Evolutionary conservation across 1,284 basidiomycete species (phyloP), one percentile per base, ranked within the genome.

Genomic region (Afroboletus lepidellus): DNA sequence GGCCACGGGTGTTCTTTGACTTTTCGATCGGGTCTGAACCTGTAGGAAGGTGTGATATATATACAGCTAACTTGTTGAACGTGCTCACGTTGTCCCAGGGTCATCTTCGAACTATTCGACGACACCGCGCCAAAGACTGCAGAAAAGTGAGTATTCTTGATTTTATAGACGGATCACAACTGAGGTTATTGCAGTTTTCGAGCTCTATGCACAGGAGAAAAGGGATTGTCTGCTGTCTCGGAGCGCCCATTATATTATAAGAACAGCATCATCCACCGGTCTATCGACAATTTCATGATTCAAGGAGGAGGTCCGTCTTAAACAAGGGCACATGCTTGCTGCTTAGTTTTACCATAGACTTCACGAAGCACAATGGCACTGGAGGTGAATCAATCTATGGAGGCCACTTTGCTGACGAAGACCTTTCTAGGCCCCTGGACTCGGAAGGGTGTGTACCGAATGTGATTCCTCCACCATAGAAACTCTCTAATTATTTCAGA

Each of bases 321-420:
- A 13, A 24, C 30, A 41, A 7, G 13, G 1, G 24, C 20, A 38
- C 50, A 37, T 43, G 37, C 39, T 49, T n/a, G 16, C 6, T 24
- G 42, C 51, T 56, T 21, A 51, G 39, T 36, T 4, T 47, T n/a
- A 9, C 20, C 41, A 37, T 56, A 88, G 85, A 89, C 69, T 85
- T 90, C 60, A 86, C 84, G 3, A 88, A 87, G 57, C 81, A 82
- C 30, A 90, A 91, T 59, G 90, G 91, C 7, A 83, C 79, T 3
- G 91, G 91, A n/a, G 90, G 90, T 21, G 86, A 90, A 69, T 88
- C 85, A 18, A 91, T 93, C 55, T 93, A 90, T 61, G 87, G 87
- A 3, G 77, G 77, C 8, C 76, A 80, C 25, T 93, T 92, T 59
- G 72, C 77, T 15, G 90, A 94, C 63, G 92, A 94, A 66, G 83